phyloP scores from a whole-genome alignment of 176 grass and related monocot genomes.

The Aegilops tauschii region DNA sequence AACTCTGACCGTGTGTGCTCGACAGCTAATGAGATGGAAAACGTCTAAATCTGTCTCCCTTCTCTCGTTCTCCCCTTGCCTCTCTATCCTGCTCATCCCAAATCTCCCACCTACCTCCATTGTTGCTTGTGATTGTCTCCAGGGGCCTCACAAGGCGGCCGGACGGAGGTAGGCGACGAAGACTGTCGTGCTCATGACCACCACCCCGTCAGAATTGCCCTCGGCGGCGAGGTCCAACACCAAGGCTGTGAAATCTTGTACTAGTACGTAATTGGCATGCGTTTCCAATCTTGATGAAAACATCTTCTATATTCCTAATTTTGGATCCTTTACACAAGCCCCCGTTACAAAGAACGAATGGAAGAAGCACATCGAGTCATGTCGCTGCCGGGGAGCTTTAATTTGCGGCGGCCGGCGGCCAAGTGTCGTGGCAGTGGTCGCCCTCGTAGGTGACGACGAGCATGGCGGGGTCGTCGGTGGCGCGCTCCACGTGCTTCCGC shows the following conservation, averaged over 20 bases:
- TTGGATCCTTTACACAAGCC: constrained; percentile 26
- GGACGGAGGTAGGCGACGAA: neutral
- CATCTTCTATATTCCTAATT: neutral
- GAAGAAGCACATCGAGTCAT: neutral
- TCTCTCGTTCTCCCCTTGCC: too few species aligned
- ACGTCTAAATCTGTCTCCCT: too few species aligned
- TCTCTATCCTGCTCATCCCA: too few species aligned
- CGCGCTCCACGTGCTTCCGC: constrained; percentile 86
- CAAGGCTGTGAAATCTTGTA: too few species aligned
- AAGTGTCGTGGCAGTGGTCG: constrained; percentile 58
- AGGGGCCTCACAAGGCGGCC: neutral
- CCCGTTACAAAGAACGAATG: constrained; percentile 7
- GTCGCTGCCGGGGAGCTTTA: neutral
- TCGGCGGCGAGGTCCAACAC: neutral
- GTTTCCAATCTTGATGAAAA: too few species aligned
- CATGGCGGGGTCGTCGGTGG: constrained; percentile 61
- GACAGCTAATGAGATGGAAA: too few species aligned
- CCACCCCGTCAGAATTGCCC: neutral
- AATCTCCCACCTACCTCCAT: too few species aligned
- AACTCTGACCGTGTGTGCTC: too few species aligned
- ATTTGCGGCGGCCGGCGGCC: neutral
- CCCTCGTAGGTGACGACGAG: constrained; percentile 85
- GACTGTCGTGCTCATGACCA: neutral
- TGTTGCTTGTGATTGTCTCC: too few species aligned
- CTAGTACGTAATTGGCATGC: too few species aligned